Base-by-base conservation (phyloP, 2,329 filamentous ascomycete species). In the Lecanicillium sp. region DNA sequence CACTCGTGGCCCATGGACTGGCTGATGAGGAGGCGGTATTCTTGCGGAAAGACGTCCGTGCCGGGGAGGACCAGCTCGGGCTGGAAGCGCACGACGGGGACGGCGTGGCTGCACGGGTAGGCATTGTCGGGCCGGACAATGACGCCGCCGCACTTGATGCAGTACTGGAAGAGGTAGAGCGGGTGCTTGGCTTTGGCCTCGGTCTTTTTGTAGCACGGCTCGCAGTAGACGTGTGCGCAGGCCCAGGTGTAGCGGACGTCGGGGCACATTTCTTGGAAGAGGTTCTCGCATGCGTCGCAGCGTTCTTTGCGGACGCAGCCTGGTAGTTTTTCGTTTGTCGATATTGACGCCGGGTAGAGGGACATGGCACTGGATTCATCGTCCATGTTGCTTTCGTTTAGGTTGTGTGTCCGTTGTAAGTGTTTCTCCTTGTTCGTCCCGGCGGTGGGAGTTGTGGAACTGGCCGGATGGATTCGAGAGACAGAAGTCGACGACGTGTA, bases 231-330 rank as follows among this genome's bases (percentile, higher is more conserved):
- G 33, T 43, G 41, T 22, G 33, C 33, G 33, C 41, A 43, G 14
- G 41, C 32, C 7, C 36, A 43, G 14, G 33, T 37, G 37, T 30
- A 40, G n/a, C 41, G 41, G 8, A 25, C 17, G 22, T 38, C 36
- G 17, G 15, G 10, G 18, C 7, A 14, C 9, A 35, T 31, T 27
- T 42, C 40, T 30, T 15, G 22, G 11, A 42, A 42, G 36, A 42
- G 36, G 17, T 37, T 42, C 36, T 42, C 40, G 36, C 40, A 42
- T 20, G 19, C 15, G 36, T 42, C 40, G 40, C 40, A 42, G 30
- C 40, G 40, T 8, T 19, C 34, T 8, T 35, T 42, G 27, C 28
- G 27, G 36, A 35, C 34, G 36, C 40, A 42, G 36, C 37, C 36
- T 3, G 40, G 40, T 10, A 42, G 14, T 11, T 14, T 1, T 7